phyloP scores from a whole-genome alignment of 2,329 filamentous ascomycete species.

The Verticillium dahliae region DNA sequence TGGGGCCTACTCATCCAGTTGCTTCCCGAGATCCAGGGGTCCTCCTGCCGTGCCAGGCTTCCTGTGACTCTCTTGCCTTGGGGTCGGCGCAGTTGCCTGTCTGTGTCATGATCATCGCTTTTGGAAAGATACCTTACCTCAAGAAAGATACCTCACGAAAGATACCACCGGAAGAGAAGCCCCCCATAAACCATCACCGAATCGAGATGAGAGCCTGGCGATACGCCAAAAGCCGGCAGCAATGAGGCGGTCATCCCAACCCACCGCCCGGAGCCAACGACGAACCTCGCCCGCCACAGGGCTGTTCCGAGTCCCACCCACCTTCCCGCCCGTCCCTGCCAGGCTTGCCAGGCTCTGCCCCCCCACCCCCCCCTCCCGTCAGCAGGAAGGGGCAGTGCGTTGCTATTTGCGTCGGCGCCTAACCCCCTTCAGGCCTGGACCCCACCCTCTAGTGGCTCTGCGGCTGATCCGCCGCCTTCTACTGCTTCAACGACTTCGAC shows the following conservation, averaged over 20 bases:
- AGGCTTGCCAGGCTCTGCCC: too few species aligned
- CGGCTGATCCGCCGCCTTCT: not conserved
- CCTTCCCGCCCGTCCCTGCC: too few species aligned
- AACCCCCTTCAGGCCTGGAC: not conserved
- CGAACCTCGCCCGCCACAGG: too few species aligned
- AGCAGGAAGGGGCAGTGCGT: not conserved
- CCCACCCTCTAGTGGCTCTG: not conserved
- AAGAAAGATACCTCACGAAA: too few species aligned
- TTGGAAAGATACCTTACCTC: too few species aligned
- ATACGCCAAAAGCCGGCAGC: not conserved
- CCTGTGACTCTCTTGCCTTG: too few species aligned
- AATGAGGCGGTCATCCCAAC: too few species aligned
- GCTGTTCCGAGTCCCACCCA: too few species aligned
- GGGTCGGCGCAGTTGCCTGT: too few species aligned
- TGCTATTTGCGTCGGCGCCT: not conserved
- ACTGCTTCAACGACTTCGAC: not conserved
- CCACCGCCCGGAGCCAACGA: too few species aligned
- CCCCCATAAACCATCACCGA: not conserved
- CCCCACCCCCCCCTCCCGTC: not conserved
- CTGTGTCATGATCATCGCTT: too few species aligned
- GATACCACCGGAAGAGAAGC: not conserved
- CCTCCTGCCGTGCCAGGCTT: not conserved
- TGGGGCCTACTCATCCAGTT: not conserved
- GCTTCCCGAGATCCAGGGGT: not conserved
- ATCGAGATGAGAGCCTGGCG: not conserved